phyloP scores from a whole-genome alignment of 352 stramenopile species.

The Pythium diclinum region DNA sequence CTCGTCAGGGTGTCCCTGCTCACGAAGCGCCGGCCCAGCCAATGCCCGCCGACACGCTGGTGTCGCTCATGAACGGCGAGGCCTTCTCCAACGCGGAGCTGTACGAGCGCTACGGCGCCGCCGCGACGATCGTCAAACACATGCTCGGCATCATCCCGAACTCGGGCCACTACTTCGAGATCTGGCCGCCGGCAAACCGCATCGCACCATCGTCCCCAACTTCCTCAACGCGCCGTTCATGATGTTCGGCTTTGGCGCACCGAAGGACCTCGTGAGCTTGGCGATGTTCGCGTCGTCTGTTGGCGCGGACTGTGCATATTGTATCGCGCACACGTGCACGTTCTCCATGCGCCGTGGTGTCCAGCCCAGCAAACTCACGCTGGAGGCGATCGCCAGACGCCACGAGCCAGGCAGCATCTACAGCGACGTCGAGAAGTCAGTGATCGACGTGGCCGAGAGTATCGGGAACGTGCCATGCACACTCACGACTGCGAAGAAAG shows the following conservation, averaged over 20 bases:
- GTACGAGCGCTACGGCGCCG: conserved; percentile 11
- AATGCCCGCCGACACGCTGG: conserved; percentile 10
- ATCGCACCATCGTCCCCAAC: conserved; percentile 14
- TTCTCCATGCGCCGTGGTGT: conserved; percentile 10
- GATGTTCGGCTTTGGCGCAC: conserved; percentile 1
- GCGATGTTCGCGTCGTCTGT: conserved; percentile 12
- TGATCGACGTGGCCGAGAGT: conserved; percentile 10
- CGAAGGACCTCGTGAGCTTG: conserved; percentile 6
- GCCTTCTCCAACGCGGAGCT: conserved; percentile 9
- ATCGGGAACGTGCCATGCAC: conserved; percentile 10
- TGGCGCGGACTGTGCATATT: conserved; percentile 8
- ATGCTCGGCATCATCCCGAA: conserved; percentile 12
- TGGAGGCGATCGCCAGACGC: not conserved
- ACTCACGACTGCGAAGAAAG: not conserved
- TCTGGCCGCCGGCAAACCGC: conserved; percentile 12
- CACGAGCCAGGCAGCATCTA: not conserved
- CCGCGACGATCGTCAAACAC: conserved; percentile 9
- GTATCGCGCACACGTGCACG: conserved; percentile 2
- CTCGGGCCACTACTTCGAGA: conserved; percentile 9
- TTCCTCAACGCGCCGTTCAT: conserved; percentile 16
- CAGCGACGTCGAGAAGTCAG: not conserved
- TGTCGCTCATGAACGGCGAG: conserved; percentile 7
- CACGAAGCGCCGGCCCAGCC: not conserved
- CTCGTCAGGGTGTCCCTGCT: not conserved
- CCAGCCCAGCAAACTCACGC: conserved; percentile 6